Conservation (phyloP, 202 grass and related monocot genomes). For the Setaria viridis region DNA sequence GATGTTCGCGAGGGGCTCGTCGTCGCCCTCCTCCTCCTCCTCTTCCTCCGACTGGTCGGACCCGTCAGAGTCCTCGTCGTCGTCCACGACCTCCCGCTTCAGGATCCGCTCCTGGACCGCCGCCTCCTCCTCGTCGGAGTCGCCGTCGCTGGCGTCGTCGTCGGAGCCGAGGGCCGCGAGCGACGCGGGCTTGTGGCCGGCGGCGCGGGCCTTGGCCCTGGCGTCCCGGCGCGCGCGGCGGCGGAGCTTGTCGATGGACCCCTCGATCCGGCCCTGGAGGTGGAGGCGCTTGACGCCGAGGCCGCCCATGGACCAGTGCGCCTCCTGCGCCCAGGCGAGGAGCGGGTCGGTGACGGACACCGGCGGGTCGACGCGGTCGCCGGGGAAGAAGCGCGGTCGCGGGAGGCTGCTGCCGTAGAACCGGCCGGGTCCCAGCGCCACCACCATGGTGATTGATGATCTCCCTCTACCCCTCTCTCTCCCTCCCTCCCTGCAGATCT, state of each 20-base stretch:
- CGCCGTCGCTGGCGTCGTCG: conserved; percentile 13
- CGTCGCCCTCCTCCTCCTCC: background rate
- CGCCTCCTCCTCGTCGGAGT: conserved; percentile 54
- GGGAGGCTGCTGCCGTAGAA: conserved; percentile 91
- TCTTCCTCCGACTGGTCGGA: conserved; percentile 34
- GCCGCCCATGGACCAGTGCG: conserved; percentile 98
- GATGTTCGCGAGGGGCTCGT: conserved; percentile 39
- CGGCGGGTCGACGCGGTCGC: conserved; percentile 71
- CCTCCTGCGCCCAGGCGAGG: conserved; percentile 74
- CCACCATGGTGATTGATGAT: conserved; percentile 57
- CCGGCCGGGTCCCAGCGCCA: conserved; percentile 61
- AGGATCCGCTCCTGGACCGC: conserved; percentile 38
- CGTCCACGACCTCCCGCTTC: conserved; percentile 12
- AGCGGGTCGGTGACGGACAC: conserved; percentile 69
- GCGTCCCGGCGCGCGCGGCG: conserved; percentile 44
- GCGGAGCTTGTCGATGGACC: conserved; percentile 81
- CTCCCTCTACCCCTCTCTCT: background rate
- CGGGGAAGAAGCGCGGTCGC: conserved; percentile 67
- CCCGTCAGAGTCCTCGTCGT: conserved; percentile 27
- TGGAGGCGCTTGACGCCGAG: conserved; percentile 71
- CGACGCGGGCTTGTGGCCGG: conserved; percentile 37
- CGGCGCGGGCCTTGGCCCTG: conserved; percentile 42
- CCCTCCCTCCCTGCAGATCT: background rate
- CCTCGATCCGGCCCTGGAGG: conserved; percentile 92
- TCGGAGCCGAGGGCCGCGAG: conserved; percentile 55